These are phyloP conservation scores for Linanthus parryae DNA, from an alignment of 148 eudicot genomes.

Conservation along the genomic window DNA sequence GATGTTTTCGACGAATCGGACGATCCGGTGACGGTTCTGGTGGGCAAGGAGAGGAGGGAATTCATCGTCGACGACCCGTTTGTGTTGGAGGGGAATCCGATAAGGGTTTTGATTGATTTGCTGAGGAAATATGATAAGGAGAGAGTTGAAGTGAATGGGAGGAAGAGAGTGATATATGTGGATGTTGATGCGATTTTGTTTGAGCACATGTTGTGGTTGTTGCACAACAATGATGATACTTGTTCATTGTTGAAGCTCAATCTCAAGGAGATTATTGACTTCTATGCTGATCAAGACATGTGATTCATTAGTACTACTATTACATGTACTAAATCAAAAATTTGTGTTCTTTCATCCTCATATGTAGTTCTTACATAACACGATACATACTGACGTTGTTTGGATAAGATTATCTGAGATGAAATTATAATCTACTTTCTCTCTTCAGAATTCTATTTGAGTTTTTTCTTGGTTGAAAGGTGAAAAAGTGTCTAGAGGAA, in stretches of 20 bases:
- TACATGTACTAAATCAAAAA: too few relatives aligned
- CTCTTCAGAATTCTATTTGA: too few relatives aligned
- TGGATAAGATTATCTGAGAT: too few relatives aligned
- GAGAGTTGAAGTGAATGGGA: constrained; percentile 8
- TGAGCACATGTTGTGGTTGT: constrained; percentile 67
- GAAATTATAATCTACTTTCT: too few relatives aligned
- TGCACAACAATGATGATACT: constrained; percentile 50
- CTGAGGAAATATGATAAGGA: constrained; percentile 13
- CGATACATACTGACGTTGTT: too few relatives aligned
- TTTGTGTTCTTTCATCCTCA: too few relatives aligned
- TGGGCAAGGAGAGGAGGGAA: constrained; percentile 37
- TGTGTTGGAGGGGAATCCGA: constrained; percentile 34
- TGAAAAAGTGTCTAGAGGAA: too few relatives aligned
- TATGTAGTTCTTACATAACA: too few relatives aligned
- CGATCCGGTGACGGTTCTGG: constrained; percentile 39
- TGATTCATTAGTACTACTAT: too few relatives aligned
- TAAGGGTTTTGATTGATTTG: constrained; percentile 37
- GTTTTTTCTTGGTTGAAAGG: too few relatives aligned
- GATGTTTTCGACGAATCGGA: constrained; percentile 3
- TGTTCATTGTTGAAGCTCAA: constrained; percentile 48
- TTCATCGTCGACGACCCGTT: constrained; percentile 48
- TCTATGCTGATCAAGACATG: constrained; percentile 46
- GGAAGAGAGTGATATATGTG: constrained; percentile 26
- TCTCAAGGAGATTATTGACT: constrained; percentile 52
- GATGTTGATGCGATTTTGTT: constrained; percentile 54